Conservation (phyloP, 2,329 filamentous ascomycete species). For the Orbilia javanica region DNA sequence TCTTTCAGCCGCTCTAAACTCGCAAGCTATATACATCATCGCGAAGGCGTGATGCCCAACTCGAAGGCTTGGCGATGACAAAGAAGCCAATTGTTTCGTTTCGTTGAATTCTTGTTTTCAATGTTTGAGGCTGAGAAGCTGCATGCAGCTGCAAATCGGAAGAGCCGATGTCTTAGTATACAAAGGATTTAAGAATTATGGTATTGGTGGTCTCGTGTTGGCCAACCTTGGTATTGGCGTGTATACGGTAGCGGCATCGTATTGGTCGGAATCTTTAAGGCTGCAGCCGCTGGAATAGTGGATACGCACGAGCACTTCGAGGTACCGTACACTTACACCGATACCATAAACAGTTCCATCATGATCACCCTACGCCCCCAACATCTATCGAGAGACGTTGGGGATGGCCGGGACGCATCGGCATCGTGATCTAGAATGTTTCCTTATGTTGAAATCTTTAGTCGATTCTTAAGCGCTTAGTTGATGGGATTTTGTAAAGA, state of each 20-base stretch:
- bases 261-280: background rate
- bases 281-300: background rate
- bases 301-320: background rate
- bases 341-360: background rate
- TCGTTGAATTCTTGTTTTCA: background rate
- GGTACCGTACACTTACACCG: background rate
- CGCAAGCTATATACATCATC: background rate
- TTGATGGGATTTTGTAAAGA: background rate
- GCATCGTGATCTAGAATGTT: background rate
- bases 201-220: too few species aligned
- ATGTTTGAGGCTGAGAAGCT: background rate
- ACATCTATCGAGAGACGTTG: background rate
- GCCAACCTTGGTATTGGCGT: too few species aligned
- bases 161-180: background rate
- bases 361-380: too few species aligned
- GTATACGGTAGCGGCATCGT: too few species aligned
- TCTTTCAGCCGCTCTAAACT: conserved; percentile 5
- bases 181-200: background rate
- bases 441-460: background rate
- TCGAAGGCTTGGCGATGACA: background rate
- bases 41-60: background rate
- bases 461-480: background rate
- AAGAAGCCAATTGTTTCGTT: background rate
- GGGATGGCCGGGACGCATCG: background rate
- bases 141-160: background rate